Conservation (phyloP, 495 filamentous ascomycete genomes). For the Penicillium herquei region DNA sequence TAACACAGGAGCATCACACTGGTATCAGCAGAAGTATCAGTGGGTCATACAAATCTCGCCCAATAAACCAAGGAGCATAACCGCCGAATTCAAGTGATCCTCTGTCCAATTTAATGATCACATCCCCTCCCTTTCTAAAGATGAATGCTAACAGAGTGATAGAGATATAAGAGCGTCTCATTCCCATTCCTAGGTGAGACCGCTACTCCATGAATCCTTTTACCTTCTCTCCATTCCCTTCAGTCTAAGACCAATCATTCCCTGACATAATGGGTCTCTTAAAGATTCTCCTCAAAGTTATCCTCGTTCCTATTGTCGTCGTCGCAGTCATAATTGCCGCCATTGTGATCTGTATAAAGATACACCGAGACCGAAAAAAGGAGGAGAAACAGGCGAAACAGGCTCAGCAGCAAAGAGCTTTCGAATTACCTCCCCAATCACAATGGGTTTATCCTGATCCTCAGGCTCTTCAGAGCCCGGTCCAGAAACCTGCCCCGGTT, state of each 20-base stretch:
- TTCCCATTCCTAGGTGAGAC: neutral
- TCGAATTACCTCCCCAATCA: constrained; percentile 14
- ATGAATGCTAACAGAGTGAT: neutral
- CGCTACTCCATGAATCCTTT: neutral
- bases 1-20: neutral
- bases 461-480: neutral
- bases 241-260: neutral
- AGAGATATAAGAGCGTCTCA: neutral
- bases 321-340: constrained; percentile 6
- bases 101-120: neutral
- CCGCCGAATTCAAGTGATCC: neutral
- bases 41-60: neutral
- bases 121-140: neutral
- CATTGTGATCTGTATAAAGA: constrained; percentile 11
- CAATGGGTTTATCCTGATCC: constrained; percentile 10
- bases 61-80: constrained; percentile 2
- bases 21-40: neutral
- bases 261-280: constrained; percentile 45
- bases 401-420: constrained; percentile 4
- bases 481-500: constrained; percentile 14
- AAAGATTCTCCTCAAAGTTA: constrained; percentile 57
- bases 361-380: constrained; percentile 10
- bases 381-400: constrained; percentile 8
- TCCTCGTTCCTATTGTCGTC: constrained; percentile 29
- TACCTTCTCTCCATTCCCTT: neutral